A percentile compares a stretch with the other conserved stretches of the same genome.
These are phyloP conservation scores for Cerrena zonata DNA, from an alignment of 1,284 basidiomycete species.

Conservation along the genomic window DNA sequence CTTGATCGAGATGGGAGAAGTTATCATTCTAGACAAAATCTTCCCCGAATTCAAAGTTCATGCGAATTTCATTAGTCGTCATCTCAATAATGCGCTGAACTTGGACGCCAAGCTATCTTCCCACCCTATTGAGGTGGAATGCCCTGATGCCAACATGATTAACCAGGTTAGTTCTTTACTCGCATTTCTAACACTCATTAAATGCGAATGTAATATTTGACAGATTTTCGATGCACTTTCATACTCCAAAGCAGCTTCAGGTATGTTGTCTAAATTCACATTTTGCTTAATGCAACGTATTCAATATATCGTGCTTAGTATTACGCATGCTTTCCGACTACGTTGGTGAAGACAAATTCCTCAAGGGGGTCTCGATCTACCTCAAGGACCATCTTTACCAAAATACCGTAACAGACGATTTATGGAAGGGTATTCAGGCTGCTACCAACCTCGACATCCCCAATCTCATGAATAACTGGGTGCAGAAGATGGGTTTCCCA, in stretches of 20 bases:
- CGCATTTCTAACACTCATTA: not conserved
- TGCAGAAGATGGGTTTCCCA: slow-evolving; percentile 80
- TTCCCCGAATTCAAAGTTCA: slow-evolving; percentile 76
- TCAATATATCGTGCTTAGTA: slow-evolving; percentile 39
- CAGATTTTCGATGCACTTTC: slow-evolving; percentile 84
- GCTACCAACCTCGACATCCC: slow-evolving; percentile 75
- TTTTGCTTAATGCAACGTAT: not conserved
- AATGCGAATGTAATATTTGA: slow-evolving; percentile 33
- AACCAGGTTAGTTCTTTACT: slow-evolving; percentile 52
- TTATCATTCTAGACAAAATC: slow-evolving; percentile 77
- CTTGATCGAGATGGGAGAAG: slow-evolving; percentile 74
- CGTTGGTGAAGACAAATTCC: slow-evolving; percentile 85
- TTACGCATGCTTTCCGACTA: slow-evolving; percentile 87
- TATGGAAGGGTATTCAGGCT: slow-evolving; percentile 84
- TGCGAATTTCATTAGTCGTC: slow-evolving; percentile 59
- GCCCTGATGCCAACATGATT: slow-evolving; percentile 82
- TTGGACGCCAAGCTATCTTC: slow-evolving; percentile 89
- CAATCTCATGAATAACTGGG: slow-evolving; percentile 89
- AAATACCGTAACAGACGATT: slow-evolving; percentile 81
- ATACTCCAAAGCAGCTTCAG: slow-evolving; percentile 84
- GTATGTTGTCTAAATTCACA: slow-evolving; percentile 64
- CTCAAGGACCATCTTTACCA: slow-evolving; percentile 82
- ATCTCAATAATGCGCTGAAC: slow-evolving; percentile 62
- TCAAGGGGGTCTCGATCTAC: slow-evolving; percentile 86
- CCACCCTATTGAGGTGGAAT: slow-evolving; percentile 92